phyloP scores from a whole-genome alignment of 2,329 filamentous ascomycete genomes.

The Fusarium secorum region DNA sequence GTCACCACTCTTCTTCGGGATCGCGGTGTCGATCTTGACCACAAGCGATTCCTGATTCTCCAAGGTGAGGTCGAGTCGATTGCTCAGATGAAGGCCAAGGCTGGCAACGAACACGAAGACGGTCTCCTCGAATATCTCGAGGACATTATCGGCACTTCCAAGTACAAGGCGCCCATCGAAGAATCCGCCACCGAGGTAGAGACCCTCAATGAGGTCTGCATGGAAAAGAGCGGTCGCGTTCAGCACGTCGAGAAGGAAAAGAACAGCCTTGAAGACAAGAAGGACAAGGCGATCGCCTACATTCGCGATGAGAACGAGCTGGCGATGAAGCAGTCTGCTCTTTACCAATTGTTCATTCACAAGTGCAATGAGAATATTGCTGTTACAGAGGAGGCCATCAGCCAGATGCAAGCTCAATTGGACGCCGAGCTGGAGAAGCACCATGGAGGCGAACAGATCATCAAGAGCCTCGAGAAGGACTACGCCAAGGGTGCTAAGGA shows the following conservation, averaged over 20 bases:
- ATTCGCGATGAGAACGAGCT: constrained; percentile 95
- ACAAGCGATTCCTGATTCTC: constrained; percentile 96
- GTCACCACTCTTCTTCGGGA: constrained; percentile 89
- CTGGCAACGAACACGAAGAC: constrained; percentile 92
- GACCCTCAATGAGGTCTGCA: constrained; percentile 89
- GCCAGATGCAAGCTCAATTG: constrained; percentile 87
- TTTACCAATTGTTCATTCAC: constrained; percentile 91
- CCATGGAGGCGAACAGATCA: constrained; percentile 85
- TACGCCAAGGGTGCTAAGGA: constrained; percentile 86
- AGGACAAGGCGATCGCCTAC: constrained; percentile 89
- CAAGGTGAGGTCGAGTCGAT: constrained; percentile 99
- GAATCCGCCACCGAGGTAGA: constrained; percentile 92
- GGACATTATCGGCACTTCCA: constrained; percentile 98
- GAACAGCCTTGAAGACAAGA: constrained; percentile 91
- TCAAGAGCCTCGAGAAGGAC: constrained; percentile 86
- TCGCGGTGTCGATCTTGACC: constrained; percentile 91
- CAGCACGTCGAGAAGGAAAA: constrained; percentile 99
- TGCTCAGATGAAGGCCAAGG: constrained; percentile 98
- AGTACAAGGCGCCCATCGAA: constrained; percentile 97
- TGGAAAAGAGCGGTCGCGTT: constrained; percentile 93
- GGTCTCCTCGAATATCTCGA: constrained; percentile 96
- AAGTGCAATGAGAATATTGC: constrained; percentile 89
- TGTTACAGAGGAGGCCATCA: constrained; percentile 88
- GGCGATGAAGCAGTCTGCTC: constrained; percentile 83
- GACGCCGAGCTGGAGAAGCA: constrained; percentile 91